Base-by-base conservation (phyloP, 495 filamentous ascomycete genomes). In the Cryomyces minteri region DNA sequence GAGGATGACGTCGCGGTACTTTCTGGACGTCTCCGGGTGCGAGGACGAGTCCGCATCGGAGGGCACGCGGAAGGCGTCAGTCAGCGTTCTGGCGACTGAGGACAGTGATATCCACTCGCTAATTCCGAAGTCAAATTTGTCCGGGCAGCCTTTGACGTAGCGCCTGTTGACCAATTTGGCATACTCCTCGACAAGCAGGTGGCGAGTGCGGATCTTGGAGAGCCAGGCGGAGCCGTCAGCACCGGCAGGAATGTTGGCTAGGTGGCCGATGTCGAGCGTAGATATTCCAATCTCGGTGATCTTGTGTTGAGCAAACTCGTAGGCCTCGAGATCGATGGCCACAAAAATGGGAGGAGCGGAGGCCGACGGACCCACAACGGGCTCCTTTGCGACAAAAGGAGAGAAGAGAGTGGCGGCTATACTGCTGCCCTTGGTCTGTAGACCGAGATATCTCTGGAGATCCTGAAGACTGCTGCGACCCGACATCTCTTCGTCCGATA, bases 221-320 rank as follows among this genome's bases (percentile, higher is more conserved):
- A 52, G 18, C 46, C 46, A 49, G 4, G 5, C n/a, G 32, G 25
- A 5, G 29, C 9, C 14, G 12, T 39, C 12, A 5, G 10, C 11
- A 31, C 14, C 30, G 11, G 30, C 11, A 2, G 34, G 0, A 31
- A 48, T 0, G 25, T 18, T 39, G 40, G 31, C 33, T 5, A 41
- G n/a, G 37, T 52, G 44, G 11, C 36, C 10, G 8, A 36, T 45
- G 30, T 52, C 49, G 11, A 52, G 46, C 0, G 47, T 41, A 30
- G 49, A 45, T n/a, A 52, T 32, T 1, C 49, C 49, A 12, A 53
- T 40, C 32, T 52, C 49, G 29, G 49, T 52, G 36, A 52, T 45
- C 43, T 49, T 52, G 30, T 44, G n/a, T 14, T 48, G 49, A 41
- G 12, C 45, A 25, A 44, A 46, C 39, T 52, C 46, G 42, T 43